A percentile compares a stretch with the other conserved stretches of the same genome.
Conservation (phyloP, 768 basidiomycete genomes). For the Suillus spraguei region DNA sequence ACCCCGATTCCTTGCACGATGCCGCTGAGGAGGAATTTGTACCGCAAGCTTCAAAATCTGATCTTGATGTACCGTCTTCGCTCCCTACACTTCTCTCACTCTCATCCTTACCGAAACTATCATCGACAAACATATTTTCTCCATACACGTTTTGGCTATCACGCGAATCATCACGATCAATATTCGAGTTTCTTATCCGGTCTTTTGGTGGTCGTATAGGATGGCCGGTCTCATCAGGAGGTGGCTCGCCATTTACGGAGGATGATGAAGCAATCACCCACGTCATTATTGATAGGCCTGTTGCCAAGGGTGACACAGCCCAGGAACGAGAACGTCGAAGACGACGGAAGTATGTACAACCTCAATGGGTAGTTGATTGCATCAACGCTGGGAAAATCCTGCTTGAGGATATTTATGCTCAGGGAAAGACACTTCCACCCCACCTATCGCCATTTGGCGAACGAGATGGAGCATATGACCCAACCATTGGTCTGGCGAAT, state of each 20-base stretch:
- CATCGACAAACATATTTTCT: constrained; percentile 69
- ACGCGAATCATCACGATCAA: constrained; percentile 85
- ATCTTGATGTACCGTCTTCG: constrained; percentile 43
- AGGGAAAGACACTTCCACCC: constrained; percentile 86
- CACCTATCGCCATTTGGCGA: constrained; percentile 96
- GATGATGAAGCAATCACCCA: constrained; percentile 88
- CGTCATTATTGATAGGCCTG: constrained; percentile 90
- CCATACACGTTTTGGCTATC: constrained; percentile 93
- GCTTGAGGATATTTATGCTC: constrained; percentile 82
- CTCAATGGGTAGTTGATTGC: constrained; percentile 98
- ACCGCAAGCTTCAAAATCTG: constrained; percentile 54
- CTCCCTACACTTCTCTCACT: constrained; percentile 74
- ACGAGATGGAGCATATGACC: constrained; percentile 75
- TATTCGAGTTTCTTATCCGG: constrained; percentile 93
- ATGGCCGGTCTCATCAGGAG: constrained; percentile 82
- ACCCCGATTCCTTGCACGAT: constrained; percentile 32
- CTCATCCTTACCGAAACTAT: constrained; percentile 57
- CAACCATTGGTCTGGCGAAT: constrained; percentile 40
- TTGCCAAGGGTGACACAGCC: constrained; percentile 51
- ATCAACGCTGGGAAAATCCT: constrained; percentile 87
- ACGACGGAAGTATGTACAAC: constrained; percentile 88
- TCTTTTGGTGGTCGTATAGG: constrained; percentile 92
- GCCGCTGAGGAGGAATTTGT: constrained; percentile 68
- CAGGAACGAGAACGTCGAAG: constrained; percentile 63
- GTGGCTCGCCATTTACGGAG: constrained; percentile 80